Base-by-base conservation (phyloP, 1,139 yeast genomes). In the Scheffersomyces illinoinensis region DNA sequence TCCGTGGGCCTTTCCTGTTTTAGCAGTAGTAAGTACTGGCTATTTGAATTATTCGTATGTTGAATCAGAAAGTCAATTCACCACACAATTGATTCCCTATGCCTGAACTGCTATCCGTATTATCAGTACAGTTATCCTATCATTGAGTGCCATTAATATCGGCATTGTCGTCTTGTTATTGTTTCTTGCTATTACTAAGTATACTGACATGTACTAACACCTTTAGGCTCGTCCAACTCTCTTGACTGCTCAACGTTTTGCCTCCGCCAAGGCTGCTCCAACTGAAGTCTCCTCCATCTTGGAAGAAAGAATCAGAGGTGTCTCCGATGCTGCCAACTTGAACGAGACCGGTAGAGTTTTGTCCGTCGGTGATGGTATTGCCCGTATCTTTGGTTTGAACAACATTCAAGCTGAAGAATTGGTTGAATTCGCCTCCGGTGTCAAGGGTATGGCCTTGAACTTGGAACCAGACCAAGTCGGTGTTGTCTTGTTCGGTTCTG, bases 391-490 rank as follows among this genome's bases (percentile, higher is more conserved):
- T 85, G 99, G 99, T 84, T 87, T 96, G 76, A 95, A 93, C 96
- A 96, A 96, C 89, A 90, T 93, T 82, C 98, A 95, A 88, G 99
- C 99, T 77, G 99, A 95, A 86, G 99, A 96, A 85, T 89, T 96
- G 82, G 98, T 96, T 75, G 99, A 96, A 85, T 96, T 96, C 86
- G 86, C 98, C 64, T 93, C 99, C 63, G 99, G 99, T 87, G 98
- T 95, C 75, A 93, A 93, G 85, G 99, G 99, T 90, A 96, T 96
- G 99, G 99, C 99, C 76, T 88, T 96, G 80, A 96, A 96, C 90
- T 91, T 96, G 89, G 99, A 96, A 85, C 97, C 99, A 73, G 98
- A 97, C 81, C 98, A 95, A 85, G 99, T 96, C 82, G 99, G 99
- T 91, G 88, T 95, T 78, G 99, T 96, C 85, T 87, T 96, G 84